Evolutionary conservation across 2,329 filamentous ascomycete species (phyloP), one percentile per base, ranked within the genome.

Genomic region (Curvularia verruculosa): DNA sequence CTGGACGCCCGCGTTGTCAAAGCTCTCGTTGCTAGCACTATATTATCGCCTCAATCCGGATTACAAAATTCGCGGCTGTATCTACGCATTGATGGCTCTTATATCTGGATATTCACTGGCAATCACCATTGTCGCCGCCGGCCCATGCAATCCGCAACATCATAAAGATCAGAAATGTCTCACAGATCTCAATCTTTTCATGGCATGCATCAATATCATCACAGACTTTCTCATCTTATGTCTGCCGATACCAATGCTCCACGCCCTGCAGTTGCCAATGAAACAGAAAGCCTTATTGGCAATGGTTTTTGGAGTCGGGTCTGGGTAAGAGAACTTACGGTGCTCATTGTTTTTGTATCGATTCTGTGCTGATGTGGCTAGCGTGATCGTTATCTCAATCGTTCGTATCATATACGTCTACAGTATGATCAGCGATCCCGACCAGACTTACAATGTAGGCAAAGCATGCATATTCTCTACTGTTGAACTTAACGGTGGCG

Each of bases 171-270:
- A 53, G n/a, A 54, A 57, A 23, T 67, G 63, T 37, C 58, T 67
- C 31, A 60, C 58, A 10, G 51, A 62, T 19, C 40, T 64, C n/a
- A 64, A 64, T 13, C 50, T 67, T n/a, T 60, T 59, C 40, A 59
- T 60, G 59, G 55, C 59, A 1, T 57, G 64, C 24, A 64, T 76
- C 54, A 76, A 76, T 39, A 75, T 77, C 44, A 48, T 70, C 10
- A 76, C 73, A 24, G 75, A 77, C 58, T 57, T 74, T n/a, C 56
- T 67, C 21, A 71, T 75, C n/a, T 61, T 72, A 5, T 49, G 70
- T 1, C 52, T 77, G 3, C 75, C 75, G 19, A 41, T 67, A 41
- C 59, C 56, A 2, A 64, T 64, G 60, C 21, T 68, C 40, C 50
- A 45, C 43, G 60, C 60, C 24, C 55, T 75, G 26, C 63, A 69